Percentiles rank a stretch among this genome's conserved stretches.
Conservation (phyloP, 2,329 filamentous ascomycete species). For the Fusarium setosum region DNA sequence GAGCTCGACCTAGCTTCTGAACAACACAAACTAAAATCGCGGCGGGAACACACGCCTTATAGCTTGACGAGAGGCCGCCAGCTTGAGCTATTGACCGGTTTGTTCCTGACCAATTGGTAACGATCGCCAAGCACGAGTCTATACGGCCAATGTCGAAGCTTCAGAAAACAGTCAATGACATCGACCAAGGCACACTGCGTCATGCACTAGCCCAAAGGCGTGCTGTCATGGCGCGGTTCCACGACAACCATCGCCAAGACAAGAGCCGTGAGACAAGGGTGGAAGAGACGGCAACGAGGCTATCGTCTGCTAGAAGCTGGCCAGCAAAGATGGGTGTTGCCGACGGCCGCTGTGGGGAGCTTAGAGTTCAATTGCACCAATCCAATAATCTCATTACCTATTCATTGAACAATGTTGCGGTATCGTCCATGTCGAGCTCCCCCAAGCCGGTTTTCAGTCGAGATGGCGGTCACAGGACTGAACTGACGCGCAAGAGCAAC, state of each 20-base stretch:
- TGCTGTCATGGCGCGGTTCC: not conserved
- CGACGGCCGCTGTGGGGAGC: not conserved
- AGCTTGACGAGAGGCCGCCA: constrained; percentile 3
- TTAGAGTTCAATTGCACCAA: constrained; percentile 22
- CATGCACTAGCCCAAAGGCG: constrained; percentile 28
- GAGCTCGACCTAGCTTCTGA: constrained; percentile 9
- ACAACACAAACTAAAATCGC: not conserved
- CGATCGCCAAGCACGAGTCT: constrained; percentile 12
- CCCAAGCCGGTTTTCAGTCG: constrained; percentile 25
- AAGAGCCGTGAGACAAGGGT: constrained; percentile 7
- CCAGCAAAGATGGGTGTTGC: not conserved
- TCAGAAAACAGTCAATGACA: constrained; percentile 36
- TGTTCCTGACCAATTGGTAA: constrained; percentile 24
- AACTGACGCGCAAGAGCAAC: constrained; percentile 31
- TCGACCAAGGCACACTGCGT: constrained; percentile 31
- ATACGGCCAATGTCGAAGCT: constrained; percentile 16
- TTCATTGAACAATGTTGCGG: constrained; percentile 11
- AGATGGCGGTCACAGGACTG: constrained; percentile 1
- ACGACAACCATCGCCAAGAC: constrained; percentile 25
- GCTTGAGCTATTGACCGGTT: constrained; percentile 10
- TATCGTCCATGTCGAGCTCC: constrained; percentile 5
- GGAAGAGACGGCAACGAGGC: not conserved
- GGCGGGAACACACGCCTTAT: constrained; percentile 14
- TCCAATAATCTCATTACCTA: constrained; percentile 19
- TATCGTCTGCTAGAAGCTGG: constrained; percentile 22